Percentiles rank a stretch among this genome's conserved stretches.
Conservation (phyloP, 202 grass and related monocot species). For the Alloteropsis angusta region DNA sequence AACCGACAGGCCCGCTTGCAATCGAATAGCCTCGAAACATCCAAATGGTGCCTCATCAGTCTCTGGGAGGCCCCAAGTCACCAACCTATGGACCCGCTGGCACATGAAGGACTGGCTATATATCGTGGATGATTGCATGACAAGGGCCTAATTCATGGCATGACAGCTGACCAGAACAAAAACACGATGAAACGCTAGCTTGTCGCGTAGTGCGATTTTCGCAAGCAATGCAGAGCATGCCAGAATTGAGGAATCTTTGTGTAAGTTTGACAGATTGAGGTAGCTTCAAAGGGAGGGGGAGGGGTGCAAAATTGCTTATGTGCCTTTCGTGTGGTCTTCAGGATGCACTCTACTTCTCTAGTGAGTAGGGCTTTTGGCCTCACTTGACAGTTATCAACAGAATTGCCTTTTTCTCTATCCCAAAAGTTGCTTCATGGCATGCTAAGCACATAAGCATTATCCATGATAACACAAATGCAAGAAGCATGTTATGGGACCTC, state of each 20-base stretch:
- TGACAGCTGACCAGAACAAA: background rate
- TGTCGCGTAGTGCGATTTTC: background rate
- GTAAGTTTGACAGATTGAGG: background rate
- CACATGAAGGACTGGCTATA: background rate
- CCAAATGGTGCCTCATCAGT: background rate
- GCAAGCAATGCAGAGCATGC: background rate
- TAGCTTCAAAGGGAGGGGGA: background rate
- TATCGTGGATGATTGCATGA: background rate
- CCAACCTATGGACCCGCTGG: constrained; percentile 6
- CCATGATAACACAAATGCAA: background rate
- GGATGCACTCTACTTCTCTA: background rate
- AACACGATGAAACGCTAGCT: constrained; percentile 14
- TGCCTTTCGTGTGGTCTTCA: background rate
- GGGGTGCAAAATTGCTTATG: background rate
- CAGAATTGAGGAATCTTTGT: background rate
- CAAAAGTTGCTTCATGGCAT: background rate
- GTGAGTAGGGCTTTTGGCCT: background rate
- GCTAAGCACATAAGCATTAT: too few relatives aligned
- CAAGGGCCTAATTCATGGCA: constrained; percentile 1
- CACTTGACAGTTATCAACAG: background rate
- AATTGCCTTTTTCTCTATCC: background rate
- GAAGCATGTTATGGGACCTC: background rate
- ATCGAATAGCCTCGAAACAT: constrained; percentile 10
- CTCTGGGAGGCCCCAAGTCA: background rate
- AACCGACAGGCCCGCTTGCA: background rate